Base-by-base conservation (phyloP, 2,329 filamentous ascomycete species). In the Zymoseptoria ardabiliae region DNA sequence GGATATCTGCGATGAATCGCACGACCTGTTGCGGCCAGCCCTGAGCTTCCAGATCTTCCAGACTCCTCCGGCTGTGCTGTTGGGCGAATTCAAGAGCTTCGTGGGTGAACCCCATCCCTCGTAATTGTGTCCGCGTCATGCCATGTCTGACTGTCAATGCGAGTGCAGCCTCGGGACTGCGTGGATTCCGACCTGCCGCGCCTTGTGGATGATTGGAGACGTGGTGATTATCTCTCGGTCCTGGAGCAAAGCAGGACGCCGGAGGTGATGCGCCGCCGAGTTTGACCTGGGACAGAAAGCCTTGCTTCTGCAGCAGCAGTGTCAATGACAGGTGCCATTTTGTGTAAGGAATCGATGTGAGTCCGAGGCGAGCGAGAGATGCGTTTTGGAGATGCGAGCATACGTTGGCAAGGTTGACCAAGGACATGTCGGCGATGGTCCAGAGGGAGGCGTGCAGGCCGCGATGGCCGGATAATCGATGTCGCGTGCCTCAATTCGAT, bases 321-420 rank as follows among this genome's bases (percentile, higher is more conserved):
- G 85, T 82, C 17, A 96, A 79, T 51, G 79, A 79, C 63, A 95
- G 85, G 79, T 94, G 91, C 72, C 91, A 85, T 66, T 92, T 92
- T 54, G 85, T 87, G 77, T 88, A 87, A 52, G 87, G 85, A 63
- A 96, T 82, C 7, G 90, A 95, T 30, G 92, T 96, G 55, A 96
- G 80, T 66, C 88, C 89, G 0, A 97, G 85, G 1, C 88, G 86
- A n/a, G 89, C 90, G 70, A 86, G 86, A 58, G 88, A 88, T 66
- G 89, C 90, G 79, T 97, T 97, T 75, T 94, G 90, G 59, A 97
- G 82, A 78, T 96, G 91, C 66, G 91, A 91, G 81, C 90, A 95
- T 77, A 92, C 85, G 79, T 93, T 80, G 69, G 85, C 82, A 65
- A 96, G 82, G 75, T 87, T 85, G 72, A 83, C 79, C 76, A 96